phyloP scores from a whole-genome alignment of 345 rosid genomes.

The Arabis alpina region DNA sequence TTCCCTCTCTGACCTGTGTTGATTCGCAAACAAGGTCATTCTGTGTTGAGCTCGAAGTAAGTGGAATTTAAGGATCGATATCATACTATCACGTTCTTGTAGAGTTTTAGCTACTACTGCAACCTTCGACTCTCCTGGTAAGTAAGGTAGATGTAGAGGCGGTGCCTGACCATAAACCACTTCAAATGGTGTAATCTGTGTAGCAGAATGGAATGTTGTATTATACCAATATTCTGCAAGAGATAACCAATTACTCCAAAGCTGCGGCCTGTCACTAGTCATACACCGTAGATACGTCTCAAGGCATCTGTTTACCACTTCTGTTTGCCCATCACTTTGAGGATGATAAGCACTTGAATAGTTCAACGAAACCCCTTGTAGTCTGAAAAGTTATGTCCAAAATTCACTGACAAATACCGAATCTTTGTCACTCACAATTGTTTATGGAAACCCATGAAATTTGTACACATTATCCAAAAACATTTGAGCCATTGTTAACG shows the following conservation, averaged over 20 bases:
- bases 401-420: too few species aligned
- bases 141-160: not conserved
- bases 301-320: not conserved
- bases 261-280: not conserved
- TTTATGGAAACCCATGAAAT: too few species aligned
- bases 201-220: not conserved
- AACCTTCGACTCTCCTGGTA: too few species aligned
- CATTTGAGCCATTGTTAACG: too few species aligned
- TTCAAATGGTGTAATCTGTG: not conserved
- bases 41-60: too few species aligned
- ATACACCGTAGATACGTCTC: not conserved
- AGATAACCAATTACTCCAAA: not conserved
- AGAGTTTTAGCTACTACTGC: not conserved
- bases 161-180: not conserved
- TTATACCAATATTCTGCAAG: not conserved
- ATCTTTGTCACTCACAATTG: too few species aligned
- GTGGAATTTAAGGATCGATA: not conserved
- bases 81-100: not conserved
- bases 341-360: not conserved
- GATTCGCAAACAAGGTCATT: too few species aligned
- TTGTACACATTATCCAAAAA: too few species aligned
- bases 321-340: not conserved
- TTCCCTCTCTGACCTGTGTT: too few species aligned
- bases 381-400: too few species aligned
- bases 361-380: too few species aligned